phyloP scores from a whole-genome alignment of 805 yeast genomes.

The Barnettozyma sp. region DNA sequence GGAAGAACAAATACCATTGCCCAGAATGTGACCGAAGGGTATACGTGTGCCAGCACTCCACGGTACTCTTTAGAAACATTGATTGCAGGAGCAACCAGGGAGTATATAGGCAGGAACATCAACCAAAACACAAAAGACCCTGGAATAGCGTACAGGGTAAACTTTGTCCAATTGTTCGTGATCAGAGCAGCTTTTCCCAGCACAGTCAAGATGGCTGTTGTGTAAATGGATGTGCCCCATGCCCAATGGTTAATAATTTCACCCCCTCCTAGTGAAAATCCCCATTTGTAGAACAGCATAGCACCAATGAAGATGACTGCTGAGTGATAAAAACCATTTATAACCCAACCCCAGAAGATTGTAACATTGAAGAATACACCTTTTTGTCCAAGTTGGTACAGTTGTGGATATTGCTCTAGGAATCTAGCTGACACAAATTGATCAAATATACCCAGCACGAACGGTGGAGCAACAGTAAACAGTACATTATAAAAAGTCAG shows the following conservation, averaged over 20 bases:
- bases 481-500: conserved; percentile 92
- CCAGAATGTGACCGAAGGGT: conserved; percentile 80
- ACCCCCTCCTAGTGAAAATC: conserved; percentile 63
- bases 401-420: conserved; percentile 84
- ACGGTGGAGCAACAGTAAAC: conserved; percentile 92
- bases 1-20: conserved; percentile 72
- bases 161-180: conserved; percentile 92
- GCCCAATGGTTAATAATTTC: conserved; percentile 81
- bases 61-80: conserved; percentile 77
- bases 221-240: conserved; percentile 87
- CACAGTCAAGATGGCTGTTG: conserved; percentile 82
- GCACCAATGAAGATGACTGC: conserved; percentile 74
- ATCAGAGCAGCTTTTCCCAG: conserved; percentile 93
- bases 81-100: conserved; percentile 74
- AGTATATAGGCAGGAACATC: conserved; percentile 78
- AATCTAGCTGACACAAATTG: conserved; percentile 90
- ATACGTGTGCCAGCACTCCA: conserved; percentile 72
- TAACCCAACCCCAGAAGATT: conserved; percentile 96
- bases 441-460: conserved; percentile 93
- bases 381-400: conserved; percentile 85
- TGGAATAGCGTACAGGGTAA: conserved; percentile 85
- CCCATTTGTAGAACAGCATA: conserved; percentile 58
- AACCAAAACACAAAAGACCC: conserved; percentile 88
- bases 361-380: conserved; percentile 84
- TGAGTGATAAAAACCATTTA: conserved; percentile 92